Evolutionary conservation across 164 flowering plant species (phyloP), one percentile per base, ranked within the genome.

Genomic region (Magnolia kwangsiensis): DNA sequence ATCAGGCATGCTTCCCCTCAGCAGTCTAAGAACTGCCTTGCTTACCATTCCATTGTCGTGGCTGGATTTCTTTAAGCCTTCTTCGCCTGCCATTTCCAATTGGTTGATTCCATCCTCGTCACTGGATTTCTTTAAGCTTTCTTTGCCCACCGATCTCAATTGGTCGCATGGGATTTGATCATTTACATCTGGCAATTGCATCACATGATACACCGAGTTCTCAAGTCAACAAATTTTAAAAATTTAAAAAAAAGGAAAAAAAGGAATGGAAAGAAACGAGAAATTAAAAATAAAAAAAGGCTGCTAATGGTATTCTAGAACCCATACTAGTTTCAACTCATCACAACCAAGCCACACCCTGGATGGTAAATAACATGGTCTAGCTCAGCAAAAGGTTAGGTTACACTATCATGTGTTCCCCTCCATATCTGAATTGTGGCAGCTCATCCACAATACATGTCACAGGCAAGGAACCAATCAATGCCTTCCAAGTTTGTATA

Each of bases 1-100:
- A 2, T 63, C 23, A 0, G 90, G 86, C 85, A 87, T 86, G 68
- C 74, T 78, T 67, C 73, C 78, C 83, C 73, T 87, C 31, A 72
- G 80, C 63, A 87, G 74, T 81, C 80, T 21, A 63, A 18, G 65
- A 63, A n/a, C 19, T 63, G 23, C 23, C 19, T 7, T 63, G 65
- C 19, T 19, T 18, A 63, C 20, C 19, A 4, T 18, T 7, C 19
- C 7, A 21, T 6, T 21, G 8, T 21, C 23, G 4, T 74, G 61
- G 14, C 19, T 49, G 8, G 23, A 13, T 45, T 45, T 64, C 49
- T 64, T 13, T 79, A 11, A 24, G 91, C 88, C 83, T 87, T 86
- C 76, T 27, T 83, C 79, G 71, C 75, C 85, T 78, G 79, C 72
- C 0, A 76, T 63, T 84, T 85, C 64, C 11, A 14, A 18, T 9